Evolutionary conservation across 371 early-diverging fungal species (phyloP), one percentile per base, ranked within the genome.

Genomic region (Rhizopus stolonifer): DNA sequence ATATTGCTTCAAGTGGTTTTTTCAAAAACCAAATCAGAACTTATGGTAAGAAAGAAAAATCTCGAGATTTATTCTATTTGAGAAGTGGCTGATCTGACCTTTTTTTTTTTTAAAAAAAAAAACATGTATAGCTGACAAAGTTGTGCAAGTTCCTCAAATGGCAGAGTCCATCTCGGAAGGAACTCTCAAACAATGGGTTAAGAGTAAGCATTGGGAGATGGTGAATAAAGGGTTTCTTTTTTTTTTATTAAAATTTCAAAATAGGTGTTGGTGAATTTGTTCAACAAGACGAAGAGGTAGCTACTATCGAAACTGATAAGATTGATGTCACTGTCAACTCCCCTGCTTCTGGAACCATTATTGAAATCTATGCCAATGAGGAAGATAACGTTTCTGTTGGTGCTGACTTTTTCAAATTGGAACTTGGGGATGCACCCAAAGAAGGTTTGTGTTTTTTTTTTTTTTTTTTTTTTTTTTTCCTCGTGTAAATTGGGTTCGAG

Each of bases 91-190:
- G n/a, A n/a, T n/a, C n/a, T n/a, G n/a, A n/a, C n/a, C n/a, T n/a
- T n/a, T n/a, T n/a, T n/a, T n/a, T n/a, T 40, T 39, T 36, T 42
- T n/a, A n/a, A n/a, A n/a, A n/a, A n/a, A n/a, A n/a, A n/a, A n/a
- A n/a, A n/a, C n/a, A n/a, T n/a, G n/a, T n/a, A 13, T 52, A 87
- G 87, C 85, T 40, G 84, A 87, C 67, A 86, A 82, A 74, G 81
- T 89, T 57, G 85, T 98, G 73, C 87, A 93, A 77, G 90, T 91
- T 24, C 99, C 99, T 38, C 87, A 88, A 46, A 91, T 98, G 92
- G 97, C 94, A 50, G 99, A 98, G 66, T 95, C 96, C 25, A 96
- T 98, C 65, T 90, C 95, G 33, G 96, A 98, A 75, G 99, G 99
- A 53, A 94, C 95, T 33, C 75, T 98, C 61, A 87, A 94, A 61